phyloP scores from a whole-genome alignment of 192 early-diverging fungal genomes.

The Coemansia guatemalensis region DNA sequence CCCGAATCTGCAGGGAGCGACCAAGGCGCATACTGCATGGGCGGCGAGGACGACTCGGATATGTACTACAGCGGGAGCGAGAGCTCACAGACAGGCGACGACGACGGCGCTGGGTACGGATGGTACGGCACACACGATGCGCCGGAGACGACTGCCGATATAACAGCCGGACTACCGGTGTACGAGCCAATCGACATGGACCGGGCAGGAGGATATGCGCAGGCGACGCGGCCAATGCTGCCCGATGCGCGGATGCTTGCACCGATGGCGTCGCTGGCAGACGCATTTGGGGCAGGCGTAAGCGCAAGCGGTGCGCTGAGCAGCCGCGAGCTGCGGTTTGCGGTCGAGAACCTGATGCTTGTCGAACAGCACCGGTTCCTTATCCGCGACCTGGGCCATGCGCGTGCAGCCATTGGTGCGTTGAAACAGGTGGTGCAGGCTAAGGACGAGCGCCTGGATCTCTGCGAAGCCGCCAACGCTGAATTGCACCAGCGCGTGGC shows the following conservation, averaged over 20 bases:
- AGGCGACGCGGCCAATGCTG: conserved; percentile 29
- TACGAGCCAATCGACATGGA: conserved; percentile 49
- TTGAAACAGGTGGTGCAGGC: conserved; percentile 49
- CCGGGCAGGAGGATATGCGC: conserved; percentile 13
- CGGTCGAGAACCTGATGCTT: conserved; percentile 49
- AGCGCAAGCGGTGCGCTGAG: conserved; percentile 22
- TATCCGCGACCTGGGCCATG: conserved; percentile 49
- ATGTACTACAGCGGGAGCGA: conserved; percentile 1
- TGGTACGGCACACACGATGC: neutral
- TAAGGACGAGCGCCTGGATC: conserved; percentile 44
- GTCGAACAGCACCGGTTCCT: conserved; percentile 51
- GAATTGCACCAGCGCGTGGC: conserved; percentile 43
- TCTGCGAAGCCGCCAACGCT: conserved; percentile 27
- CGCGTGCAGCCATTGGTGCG: conserved; percentile 43
- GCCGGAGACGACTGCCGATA: neutral
- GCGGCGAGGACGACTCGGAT: neutral
- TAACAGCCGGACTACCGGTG: conserved; percentile 13
- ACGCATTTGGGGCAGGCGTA: conserved; percentile 9
- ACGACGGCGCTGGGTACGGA: neutral
- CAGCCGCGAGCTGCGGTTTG: conserved; percentile 46
- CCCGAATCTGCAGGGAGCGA: neutral
- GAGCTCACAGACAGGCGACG: neutral
- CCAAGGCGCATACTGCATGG: conserved; percentile 2
- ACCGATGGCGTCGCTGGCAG: conserved; percentile 50
- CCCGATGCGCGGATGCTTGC: conserved; percentile 45